Evolutionary conservation across 2,329 filamentous ascomycete species (phyloP), one percentile per base, ranked within the genome.

Genomic region (Diplodia mutila): DNA sequence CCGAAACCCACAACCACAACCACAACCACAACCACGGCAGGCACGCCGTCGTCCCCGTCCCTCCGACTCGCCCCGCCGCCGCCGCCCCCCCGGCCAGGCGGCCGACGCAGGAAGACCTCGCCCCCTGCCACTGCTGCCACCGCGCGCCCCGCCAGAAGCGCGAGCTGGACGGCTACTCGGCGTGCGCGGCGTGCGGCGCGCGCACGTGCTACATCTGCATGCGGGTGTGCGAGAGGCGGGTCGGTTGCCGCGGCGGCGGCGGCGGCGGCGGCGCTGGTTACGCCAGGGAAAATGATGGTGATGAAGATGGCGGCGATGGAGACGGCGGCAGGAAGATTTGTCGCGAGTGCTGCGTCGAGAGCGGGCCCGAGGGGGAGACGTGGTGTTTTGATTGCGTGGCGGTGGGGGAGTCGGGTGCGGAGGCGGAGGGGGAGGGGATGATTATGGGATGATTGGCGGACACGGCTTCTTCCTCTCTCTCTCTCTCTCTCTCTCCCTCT

Each of bases 201-300:
- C 82, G 88, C 51, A 86, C 89, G 0, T 92, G 90, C 75, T 91
- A 86, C 73, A 83, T 92, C n/a, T 92, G 90, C 75, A 85, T 90
- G 53, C 80, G 90, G 29, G 81, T 87, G 71, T 92, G 90, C 71
- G 79, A 84, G 14, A 46, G 16, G 21, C 5, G 61, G 2, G 32
- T 34, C 29, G 42, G 23, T 2, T 46, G 42, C 7, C 85, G 86
- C 2, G 85, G 83, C 81, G 11, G 32, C 9, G 8, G 32, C 3
- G 11, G 32, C 11, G 3, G 32, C 32, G 32, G 32, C 2, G 32
- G 32, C 11, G 9, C 5, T 11, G 6, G 6, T 8, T 79, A 79
- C 48, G 25, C 51, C 14, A 18, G 6, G 29, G 8, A 29, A 29
- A 8, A 4, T 6, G 3, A 27, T 14, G 37, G 37, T 16, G 3